A percentile compares a stretch with the other conserved stretches of the same genome.
Conservation (phyloP, 2,329 filamentous ascomycete genomes). For the Diaporthe citri region DNA sequence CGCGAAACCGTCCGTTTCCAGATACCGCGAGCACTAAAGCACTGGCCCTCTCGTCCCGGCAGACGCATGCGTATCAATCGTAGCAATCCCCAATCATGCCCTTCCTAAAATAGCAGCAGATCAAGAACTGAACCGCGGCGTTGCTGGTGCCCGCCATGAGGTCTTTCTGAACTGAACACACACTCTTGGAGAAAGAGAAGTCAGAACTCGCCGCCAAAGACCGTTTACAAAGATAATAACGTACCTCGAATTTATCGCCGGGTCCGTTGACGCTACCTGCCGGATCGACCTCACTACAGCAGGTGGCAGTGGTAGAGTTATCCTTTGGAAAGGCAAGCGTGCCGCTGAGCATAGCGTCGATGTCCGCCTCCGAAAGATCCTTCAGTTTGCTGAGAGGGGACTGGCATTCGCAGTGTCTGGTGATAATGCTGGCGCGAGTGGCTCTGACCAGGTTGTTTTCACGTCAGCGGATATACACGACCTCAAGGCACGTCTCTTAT, state of each 20-base stretch:
- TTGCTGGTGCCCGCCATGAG: not conserved
- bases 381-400: not conserved
- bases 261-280: not conserved
- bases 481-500: not conserved
- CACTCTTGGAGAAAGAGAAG: not conserved
- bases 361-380: not conserved
- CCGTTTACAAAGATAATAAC: fast-evolving
- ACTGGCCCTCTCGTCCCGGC: not conserved
- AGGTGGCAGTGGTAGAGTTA: not conserved
- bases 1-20: fast-evolving
- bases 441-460: not conserved
- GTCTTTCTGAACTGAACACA: conserved; percentile 6
- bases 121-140: conserved; percentile 10
- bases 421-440: not conserved
- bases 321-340: conserved; percentile 1
- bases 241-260: not conserved
- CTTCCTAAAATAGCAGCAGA: conserved; percentile 4
- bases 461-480: not conserved
- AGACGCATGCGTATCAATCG: not conserved
- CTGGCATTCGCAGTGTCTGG: conserved; percentile 22
- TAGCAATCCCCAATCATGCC: not conserved
- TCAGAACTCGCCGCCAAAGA: not conserved
- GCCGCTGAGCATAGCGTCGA: not conserved
- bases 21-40: too few species aligned
- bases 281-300: not conserved